phyloP scores from a whole-genome alignment of 1,139 yeast genomes.

The Debaryomyces psychrophilus region DNA sequence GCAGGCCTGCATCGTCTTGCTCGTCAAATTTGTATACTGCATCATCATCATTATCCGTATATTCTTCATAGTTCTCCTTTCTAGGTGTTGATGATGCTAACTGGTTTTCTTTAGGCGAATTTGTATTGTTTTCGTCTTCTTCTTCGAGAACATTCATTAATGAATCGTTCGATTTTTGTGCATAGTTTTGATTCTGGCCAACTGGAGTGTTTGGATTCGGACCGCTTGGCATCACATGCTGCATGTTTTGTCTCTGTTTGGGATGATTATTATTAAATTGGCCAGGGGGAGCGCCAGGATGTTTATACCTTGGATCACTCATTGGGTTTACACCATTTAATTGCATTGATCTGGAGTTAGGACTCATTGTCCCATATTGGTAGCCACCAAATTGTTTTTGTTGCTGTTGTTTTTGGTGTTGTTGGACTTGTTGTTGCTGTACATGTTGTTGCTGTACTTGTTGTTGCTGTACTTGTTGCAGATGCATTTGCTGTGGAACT shows the following conservation, averaged over 20 bases:
- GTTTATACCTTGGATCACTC: conserved; percentile 3
- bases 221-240: background rate
- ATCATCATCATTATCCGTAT: conserved; percentile 22
- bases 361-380: conserved; percentile 22
- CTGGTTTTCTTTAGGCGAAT: conserved; percentile 5
- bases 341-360: conserved; percentile 49
- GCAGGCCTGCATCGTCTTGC: conserved; percentile 24
- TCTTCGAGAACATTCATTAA: conserved; percentile 47
- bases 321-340: conserved; percentile 41
- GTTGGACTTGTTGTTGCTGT: background rate
- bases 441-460: background rate
- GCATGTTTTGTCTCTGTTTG: background rate
- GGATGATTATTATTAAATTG: conserved; percentile 4
- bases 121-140: conserved; percentile 27
- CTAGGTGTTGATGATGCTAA: background rate
- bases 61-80: conserved; percentile 27
- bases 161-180: conserved; percentile 38
- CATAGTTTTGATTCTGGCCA: conserved; percentile 2
- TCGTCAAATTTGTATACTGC: conserved; percentile 37
- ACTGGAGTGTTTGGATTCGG: background rate
- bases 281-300: background rate
- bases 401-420: conserved; percentile 2
- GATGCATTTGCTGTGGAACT: background rate
- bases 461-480: conserved; percentile 2
- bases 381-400: background rate